phyloP scores from a whole-genome alignment of 495 filamentous ascomycete species.

The Halenospora varia region DNA sequence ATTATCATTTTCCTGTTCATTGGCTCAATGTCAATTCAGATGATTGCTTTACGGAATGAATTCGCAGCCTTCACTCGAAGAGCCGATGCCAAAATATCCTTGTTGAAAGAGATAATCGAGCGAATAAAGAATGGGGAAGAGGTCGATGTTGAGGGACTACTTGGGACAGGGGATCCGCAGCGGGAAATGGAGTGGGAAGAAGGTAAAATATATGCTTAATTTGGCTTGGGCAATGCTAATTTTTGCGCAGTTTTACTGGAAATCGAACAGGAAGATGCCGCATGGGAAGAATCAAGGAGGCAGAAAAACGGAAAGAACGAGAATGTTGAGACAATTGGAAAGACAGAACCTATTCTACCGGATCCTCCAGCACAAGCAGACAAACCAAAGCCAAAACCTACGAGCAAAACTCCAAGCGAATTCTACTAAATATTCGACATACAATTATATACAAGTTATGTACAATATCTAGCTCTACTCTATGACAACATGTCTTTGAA shows the following conservation, averaged over 20 bases:
- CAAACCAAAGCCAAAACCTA: conserved; percentile 4
- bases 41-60: conserved; percentile 76
- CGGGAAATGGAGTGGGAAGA: conserved; percentile 88
- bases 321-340: conserved; percentile 22
- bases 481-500: conserved; percentile 52
- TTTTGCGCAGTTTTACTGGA: conserved; percentile 61
- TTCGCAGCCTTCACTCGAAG: conserved; percentile 65
- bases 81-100: conserved; percentile 71
- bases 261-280: conserved; percentile 71
- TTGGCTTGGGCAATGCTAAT: not conserved
- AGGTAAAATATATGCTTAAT: conserved; percentile 40
- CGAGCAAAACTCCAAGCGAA: conserved; percentile 14
- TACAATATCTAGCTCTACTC: conserved; percentile 9
- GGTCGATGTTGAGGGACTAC: conserved; percentile 78
- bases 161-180: conserved; percentile 75
- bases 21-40: conserved; percentile 89
- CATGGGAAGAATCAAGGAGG: conserved; percentile 46
- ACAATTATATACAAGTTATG: conserved; percentile 18
- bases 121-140: conserved; percentile 79
- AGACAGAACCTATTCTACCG: too few relatives aligned
- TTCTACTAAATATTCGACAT: conserved; percentile 18
- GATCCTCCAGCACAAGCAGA: not conserved
- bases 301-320: conserved; percentile 27
- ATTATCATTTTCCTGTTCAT: conserved; percentile 89
- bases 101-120: conserved; percentile 79